Evolutionary conservation across 2,329 filamentous ascomycete genomes (phyloP).

Genomic region (Fusarium tanahbumbuense): DNA sequence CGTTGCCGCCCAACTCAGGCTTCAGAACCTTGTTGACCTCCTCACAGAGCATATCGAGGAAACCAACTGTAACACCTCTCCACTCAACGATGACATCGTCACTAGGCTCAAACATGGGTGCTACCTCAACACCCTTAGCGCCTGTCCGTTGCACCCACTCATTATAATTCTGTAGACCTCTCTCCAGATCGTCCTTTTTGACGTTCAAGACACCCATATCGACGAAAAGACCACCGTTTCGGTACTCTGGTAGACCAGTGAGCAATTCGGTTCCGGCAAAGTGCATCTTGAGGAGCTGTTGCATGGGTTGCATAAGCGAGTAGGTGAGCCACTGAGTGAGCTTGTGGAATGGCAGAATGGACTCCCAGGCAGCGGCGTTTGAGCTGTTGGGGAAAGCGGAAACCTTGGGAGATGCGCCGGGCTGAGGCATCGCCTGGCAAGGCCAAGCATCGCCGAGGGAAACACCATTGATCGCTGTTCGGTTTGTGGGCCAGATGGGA

Average conservation of each 20-base stretch:
- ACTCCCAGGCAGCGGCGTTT: constrained; percentile 68
- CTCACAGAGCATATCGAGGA: constrained; percentile 65
- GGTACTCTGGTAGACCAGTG: constrained; percentile 90
- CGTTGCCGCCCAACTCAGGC: constrained; percentile 71
- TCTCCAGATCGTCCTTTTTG: constrained; percentile 75
- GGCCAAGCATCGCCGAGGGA: constrained; percentile 95
- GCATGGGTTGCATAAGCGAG: constrained; percentile 92
- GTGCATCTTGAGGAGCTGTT: constrained; percentile 80
- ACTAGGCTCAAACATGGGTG: constrained; percentile 68
- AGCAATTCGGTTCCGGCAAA: constrained; percentile 85
- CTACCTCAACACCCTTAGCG: constrained; percentile 67
- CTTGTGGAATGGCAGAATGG: constrained; percentile 91
- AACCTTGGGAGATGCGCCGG: constrained; percentile 56
- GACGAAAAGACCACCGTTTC: constrained; percentile 89
- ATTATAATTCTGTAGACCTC: constrained; percentile 72
- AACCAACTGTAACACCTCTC: constrained; percentile 71
- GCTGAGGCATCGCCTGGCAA: constrained; percentile 80
- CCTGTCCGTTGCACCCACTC: constrained; percentile 79
- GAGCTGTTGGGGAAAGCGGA: constrained; percentile 44
- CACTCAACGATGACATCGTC: constrained; percentile 74
- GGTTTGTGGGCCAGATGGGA: constrained; percentile 87
- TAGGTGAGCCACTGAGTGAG: constrained; percentile 95
- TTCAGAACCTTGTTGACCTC: constrained; percentile 56
- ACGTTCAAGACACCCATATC: constrained; percentile 84
- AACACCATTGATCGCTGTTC: constrained; percentile 87